phyloP scores from a whole-genome alignment of 176 grass and related monocot species.

The Chrysopogon serrulatus region DNA sequence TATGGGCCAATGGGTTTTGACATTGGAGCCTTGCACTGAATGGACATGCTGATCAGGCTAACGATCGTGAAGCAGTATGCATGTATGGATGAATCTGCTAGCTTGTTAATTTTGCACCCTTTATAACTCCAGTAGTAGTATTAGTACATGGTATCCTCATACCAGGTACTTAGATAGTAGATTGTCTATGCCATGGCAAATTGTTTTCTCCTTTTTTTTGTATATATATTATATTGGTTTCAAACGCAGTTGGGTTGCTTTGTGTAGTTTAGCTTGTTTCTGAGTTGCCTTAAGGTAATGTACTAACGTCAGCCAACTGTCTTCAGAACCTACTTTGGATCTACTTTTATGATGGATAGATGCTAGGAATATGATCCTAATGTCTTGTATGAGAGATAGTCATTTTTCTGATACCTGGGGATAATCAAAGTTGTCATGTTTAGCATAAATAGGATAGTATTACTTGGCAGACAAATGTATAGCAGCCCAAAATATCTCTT shows the following conservation, averaged over 20 bases:
- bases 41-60: slow-evolving; percentile 67
- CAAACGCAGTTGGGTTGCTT: background rate
- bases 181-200: background rate
- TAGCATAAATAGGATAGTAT: background rate
- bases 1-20: slow-evolving; percentile 94
- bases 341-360: too few species aligned
- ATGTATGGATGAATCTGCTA: slow-evolving; percentile 27
- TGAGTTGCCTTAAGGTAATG: too few species aligned
- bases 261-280: slow-evolving; percentile 7
- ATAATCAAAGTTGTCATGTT: background rate
- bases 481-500: background rate
- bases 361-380: slow-evolving; percentile 2
- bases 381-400: background rate
- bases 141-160: background rate
- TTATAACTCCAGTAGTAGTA: background rate
- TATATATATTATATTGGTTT: background rate
- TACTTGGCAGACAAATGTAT: background rate
- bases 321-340: background rate
- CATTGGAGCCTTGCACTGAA: slow-evolving; percentile 96
- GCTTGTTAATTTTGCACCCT: background rate
- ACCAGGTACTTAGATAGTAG: background rate
- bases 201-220: background rate
- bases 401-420: background rate
- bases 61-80: slow-evolving; percentile 80
- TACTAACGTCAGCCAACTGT: too few species aligned